These are phyloP conservation scores for Russula sp. DNA, from an alignment of 768 basidiomycete species.

Conservation along the genomic window DNA sequence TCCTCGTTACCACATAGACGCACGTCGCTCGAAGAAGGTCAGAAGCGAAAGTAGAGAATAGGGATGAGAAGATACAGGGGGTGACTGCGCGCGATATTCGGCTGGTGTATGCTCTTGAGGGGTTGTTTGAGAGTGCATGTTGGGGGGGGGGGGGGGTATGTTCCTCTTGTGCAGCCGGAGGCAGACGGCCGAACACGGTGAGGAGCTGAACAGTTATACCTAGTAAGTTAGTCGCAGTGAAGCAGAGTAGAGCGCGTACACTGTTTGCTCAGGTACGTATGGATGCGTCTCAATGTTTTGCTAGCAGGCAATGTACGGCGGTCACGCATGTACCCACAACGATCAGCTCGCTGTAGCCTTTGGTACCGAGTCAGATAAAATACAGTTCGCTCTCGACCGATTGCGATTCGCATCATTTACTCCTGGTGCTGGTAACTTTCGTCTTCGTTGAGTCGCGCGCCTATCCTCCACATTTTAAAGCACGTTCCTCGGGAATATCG, in stretches of 20 bases:
- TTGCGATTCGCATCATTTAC: too few relatives aligned
- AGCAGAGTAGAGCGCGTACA: background rate
- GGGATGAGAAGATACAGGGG: slow-evolving; percentile 9
- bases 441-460: too few relatives aligned
- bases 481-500: too few relatives aligned
- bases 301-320: too few relatives aligned
- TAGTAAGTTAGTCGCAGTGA: background rate
- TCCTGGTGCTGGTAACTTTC: too few relatives aligned
- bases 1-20: slow-evolving; percentile 24
- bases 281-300: too few relatives aligned
- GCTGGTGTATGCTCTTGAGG: slow-evolving; percentile 21
- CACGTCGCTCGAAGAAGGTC: slow-evolving; percentile 14
- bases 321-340: too few relatives aligned
- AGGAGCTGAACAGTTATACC: background rate
- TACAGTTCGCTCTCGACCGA: too few relatives aligned
- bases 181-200: slow-evolving; percentile 18
- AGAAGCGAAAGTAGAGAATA: background rate
- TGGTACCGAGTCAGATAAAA: too few relatives aligned
- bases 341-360: too few relatives aligned
- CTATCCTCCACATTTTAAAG: too few relatives aligned
- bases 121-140: slow-evolving; percentile 15
- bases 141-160: slow-evolving; percentile 10
- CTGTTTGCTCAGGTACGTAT: too few relatives aligned
- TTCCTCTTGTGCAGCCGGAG: slow-evolving; percentile 11
- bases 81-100: slow-evolving; percentile 23